Base-by-base conservation (phyloP, 768 basidiomycete species). In the Hemileccinum impolitum region DNA sequence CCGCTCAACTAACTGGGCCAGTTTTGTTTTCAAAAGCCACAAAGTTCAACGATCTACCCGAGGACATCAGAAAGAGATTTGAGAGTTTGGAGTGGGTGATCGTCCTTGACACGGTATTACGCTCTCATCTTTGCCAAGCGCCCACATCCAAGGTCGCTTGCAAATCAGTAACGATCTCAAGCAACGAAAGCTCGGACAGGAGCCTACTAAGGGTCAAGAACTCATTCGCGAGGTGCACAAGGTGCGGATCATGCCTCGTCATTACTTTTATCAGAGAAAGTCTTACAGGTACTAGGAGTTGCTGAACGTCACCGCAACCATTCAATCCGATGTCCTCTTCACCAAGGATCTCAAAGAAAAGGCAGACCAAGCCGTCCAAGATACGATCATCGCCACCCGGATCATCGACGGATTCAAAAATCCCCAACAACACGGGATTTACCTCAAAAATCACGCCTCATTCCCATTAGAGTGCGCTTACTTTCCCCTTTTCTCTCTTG, bases 31-130 rank as follows among this genome's bases (percentile, higher is more conserved):
- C 72, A 25, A 76, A 71, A 48, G 72, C 75, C 0, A 88, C 87
- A 1, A 91, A 89, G 61, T 92, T 90, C 66, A 92, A 91, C 46
- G 90, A 92, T 62, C 67, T 91, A 4, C 82, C 87, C 1, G 88
- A 91, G 43, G 75, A 80, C 3, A 52, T 83, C 18, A 87, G 81
- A 67, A 81, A 69, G 52, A 72, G 67, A 4, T 72, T 92, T 15
- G 90, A 90, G 59, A 63, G 65, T 34, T 78, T 92, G 37, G 90
- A 92, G 90, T 91, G 55, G 50, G 81, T 41, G 37, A 18, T 39
- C 15, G 9, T n/a, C 18, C 19, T 15, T 43, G 3, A 31, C n/a
- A 11, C 10, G n/a, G 31, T 5, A 2, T 18, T 6, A 34, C 39
- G 9, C 41, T 14, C 55, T 57, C 17, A 52, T 60, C 43, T 40